Evolutionary conservation across 768 basidiomycete species (phyloP), one percentile per base, ranked within the genome.

Genomic region (Trametes cingulata): DNA sequence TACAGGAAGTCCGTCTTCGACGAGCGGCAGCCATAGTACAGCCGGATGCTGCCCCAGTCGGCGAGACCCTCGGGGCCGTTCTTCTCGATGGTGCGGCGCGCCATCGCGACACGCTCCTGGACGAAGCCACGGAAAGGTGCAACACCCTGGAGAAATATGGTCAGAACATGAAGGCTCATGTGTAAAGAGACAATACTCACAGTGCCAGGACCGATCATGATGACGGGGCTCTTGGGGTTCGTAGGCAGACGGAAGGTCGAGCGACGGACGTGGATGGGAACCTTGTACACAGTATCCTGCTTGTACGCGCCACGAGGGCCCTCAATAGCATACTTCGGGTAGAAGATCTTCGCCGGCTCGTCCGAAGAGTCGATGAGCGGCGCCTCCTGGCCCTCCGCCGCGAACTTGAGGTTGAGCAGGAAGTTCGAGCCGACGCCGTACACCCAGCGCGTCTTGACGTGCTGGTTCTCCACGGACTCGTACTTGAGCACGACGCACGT

Each of bases 61-160:
- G 85, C 84, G 62, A 99, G 86, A 6, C 91, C 95, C 60, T 95
- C 92, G 9, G 88, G 83, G 8, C 96, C 96, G 68, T 95, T 95
- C 83, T 98, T 98, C 68, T 95, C 95, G 56, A 95, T 82, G 0
- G 95, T 91, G 61, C 94, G 93, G 62, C 92, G 90, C 13, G 95
- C 97, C 33, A 98, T 87, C 10, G 95, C 95, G 42, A 99, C 89
- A 66, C 97, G 93, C 73, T 99, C 97, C 76, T 99, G 97, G 9
- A 98, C 84, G 75, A 99, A 99, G 2, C 96, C 97, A 62, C 97
- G 91, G 92, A 99, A 99, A 9, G 97, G 97, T 46, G 97, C 97
- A 56, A 99, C 95, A 79, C 97, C 97, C 94, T 96, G 58, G 14
- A 60, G 20, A 40, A 41, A 46, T n/a, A 43, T 49, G 24, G 40